phyloP scores from a whole-genome alignment of 2,329 filamentous ascomycete genomes.

The Sodiomyces alkalinus region DNA sequence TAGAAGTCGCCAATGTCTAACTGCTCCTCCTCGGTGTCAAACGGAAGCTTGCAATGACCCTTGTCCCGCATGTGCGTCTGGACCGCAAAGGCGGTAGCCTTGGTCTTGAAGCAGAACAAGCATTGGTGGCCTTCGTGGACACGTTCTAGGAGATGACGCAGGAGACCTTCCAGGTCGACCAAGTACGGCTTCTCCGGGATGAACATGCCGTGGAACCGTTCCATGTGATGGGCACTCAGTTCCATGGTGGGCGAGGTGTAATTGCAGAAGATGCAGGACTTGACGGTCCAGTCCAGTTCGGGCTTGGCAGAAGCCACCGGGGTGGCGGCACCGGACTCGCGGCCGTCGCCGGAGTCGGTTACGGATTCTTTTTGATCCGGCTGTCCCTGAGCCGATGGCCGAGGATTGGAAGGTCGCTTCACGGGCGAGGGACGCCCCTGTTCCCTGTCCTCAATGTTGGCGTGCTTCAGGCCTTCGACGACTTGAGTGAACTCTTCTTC shows the following conservation, averaged over 20 bases:
- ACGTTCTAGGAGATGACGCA: slow-evolving; percentile 65
- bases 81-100: slow-evolving; percentile 62
- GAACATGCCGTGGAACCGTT: slow-evolving; percentile 86
- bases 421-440: slow-evolving; percentile 31
- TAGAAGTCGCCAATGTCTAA: slow-evolving; percentile 93
- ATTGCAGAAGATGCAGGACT: slow-evolving; percentile 81
- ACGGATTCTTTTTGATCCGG: slow-evolving; percentile 31
- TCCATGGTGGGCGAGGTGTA: slow-evolving; percentile 59
- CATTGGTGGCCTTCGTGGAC: slow-evolving; percentile 73
- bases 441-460: slow-evolving; percentile 43
- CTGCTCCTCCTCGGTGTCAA: slow-evolving; percentile 75
- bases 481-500: slow-evolving; percentile 67
- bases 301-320: slow-evolving; percentile 18
- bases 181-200: slow-evolving; percentile 81
- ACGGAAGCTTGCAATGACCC: slow-evolving; percentile 93
- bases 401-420: slow-evolving; percentile 38
- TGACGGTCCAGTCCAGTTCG: slow-evolving; percentile 26
- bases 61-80: slow-evolving; percentile 98
- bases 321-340: slow-evolving; percentile 27
- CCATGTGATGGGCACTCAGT: slow-evolving; percentile 82
- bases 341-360: slow-evolving; percentile 20
- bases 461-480: slow-evolving; percentile 59
- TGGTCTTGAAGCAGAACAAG: slow-evolving; percentile 72
- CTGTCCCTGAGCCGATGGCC: slow-evolving; percentile 21
- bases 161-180: slow-evolving; percentile 64